phyloP scores from a whole-genome alignment of 1,139 yeast genomes.

The Geotrichum bryndzae region DNA sequence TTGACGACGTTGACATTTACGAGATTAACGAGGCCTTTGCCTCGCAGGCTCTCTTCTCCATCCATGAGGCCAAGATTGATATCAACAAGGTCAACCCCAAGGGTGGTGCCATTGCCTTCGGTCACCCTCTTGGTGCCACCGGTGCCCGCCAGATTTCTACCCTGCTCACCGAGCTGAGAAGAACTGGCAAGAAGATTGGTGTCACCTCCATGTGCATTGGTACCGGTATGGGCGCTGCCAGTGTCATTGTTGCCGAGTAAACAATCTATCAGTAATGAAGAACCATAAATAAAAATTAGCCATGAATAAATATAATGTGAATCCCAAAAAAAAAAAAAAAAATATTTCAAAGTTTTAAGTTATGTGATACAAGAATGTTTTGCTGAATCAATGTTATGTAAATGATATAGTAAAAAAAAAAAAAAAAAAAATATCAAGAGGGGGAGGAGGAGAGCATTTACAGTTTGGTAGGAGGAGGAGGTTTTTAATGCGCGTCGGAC shows the following conservation, averaged over 20 bases:
- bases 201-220: constrained; percentile 96
- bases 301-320: neutral
- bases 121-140: constrained; percentile 93
- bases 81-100: constrained; percentile 71
- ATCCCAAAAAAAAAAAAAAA: neutral
- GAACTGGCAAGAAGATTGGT: constrained; percentile 67
- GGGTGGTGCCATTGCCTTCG: constrained; percentile 95
- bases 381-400: no score
- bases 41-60: constrained; percentile 80
- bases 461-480: no score
- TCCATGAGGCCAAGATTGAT: constrained; percentile 61
- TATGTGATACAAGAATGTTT: neutral
- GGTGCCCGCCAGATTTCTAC: constrained; percentile 96
- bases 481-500: neutral
- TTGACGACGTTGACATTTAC: constrained; percentile 63
- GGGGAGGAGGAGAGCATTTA: neutral
- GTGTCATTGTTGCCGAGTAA: constrained; percentile 68
- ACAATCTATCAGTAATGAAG: neutral
- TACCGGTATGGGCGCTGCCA: constrained; percentile 98
- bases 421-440: neutral
- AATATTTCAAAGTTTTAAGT: neutral
- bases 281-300: neutral
- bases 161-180: constrained; percentile 66
- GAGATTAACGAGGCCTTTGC: constrained; percentile 97
- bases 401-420: no score